A percentile compares a stretch with the other conserved stretches of the same genome.
phyloP scores from a whole-genome alignment of 495 filamentous ascomycete species.

The Melanomma pulvis-pyrius region DNA sequence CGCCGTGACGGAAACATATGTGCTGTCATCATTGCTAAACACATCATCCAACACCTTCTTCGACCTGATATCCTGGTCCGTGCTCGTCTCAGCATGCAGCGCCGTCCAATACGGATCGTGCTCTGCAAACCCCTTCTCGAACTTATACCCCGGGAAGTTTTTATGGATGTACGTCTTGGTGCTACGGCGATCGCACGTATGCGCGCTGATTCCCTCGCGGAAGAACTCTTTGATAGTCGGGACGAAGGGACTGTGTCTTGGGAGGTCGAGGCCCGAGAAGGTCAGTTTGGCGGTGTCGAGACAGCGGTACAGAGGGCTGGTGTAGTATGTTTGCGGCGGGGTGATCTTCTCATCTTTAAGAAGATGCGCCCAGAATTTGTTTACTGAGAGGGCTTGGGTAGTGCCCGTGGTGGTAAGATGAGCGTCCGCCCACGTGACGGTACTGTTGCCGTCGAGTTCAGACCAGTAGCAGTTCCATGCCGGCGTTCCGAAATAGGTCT shows the following conservation, averaged over 20 bases:
- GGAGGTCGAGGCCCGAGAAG: slow-evolving; percentile 60
- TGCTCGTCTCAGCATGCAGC: slow-evolving; percentile 39
- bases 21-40: slow-evolving; percentile 61
- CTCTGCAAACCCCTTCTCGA: slow-evolving; percentile 64
- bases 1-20: slow-evolving; percentile 55
- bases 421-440: slow-evolving; percentile 69
- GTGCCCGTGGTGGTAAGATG: slow-evolving; percentile 63
- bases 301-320: slow-evolving; percentile 69
- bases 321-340: slow-evolving; percentile 66
- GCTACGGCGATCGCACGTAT: slow-evolving; percentile 78
- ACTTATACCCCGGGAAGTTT: slow-evolving; percentile 60
- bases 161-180: slow-evolving; percentile 58
- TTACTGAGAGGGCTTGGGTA: slow-evolving; percentile 62
- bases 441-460: slow-evolving; percentile 66
- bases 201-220: slow-evolving; percentile 71
- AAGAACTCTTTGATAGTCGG: slow-evolving; percentile 70
- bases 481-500: slow-evolving; percentile 43
- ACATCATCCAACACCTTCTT: slow-evolving; percentile 63
- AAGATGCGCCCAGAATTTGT: slow-evolving; percentile 64
- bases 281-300: slow-evolving; percentile 65
- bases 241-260: slow-evolving; percentile 54
- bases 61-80: slow-evolving; percentile 59
- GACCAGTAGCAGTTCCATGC: slow-evolving; percentile 71
- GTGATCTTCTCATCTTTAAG: slow-evolving; percentile 60
- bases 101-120: slow-evolving; percentile 43